Evolutionary conservation across 768 basidiomycete genomes (phyloP), one percentile per base, ranked within the genome.

Genomic region (Lactarius trivialis): DNA sequence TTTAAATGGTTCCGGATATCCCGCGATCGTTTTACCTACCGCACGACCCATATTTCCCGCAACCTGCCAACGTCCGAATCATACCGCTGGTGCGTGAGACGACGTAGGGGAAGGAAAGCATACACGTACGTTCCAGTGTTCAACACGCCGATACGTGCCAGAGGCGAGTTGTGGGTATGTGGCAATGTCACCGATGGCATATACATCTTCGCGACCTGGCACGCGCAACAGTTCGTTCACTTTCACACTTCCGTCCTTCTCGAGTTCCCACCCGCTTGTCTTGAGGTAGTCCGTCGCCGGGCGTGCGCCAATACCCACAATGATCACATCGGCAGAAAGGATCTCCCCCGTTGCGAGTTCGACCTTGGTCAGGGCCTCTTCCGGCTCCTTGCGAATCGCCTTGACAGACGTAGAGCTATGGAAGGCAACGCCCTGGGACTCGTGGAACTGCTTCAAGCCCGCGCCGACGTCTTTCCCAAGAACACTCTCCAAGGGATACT

Each of bases 41-140:
- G 87, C 84, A 55, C 92, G 83, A 2, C 92, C 93, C 61, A 89
- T 88, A 72, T 95, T 94, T 52, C 85, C 85, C 17, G 93, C 92
- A 60, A 93, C 87, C 85, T 88, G 43, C 58, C 37, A 9, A 14
- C 57, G 56, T 17, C 28, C 50, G 32, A 12, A 21, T n/a, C 45
- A 43, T 12, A 19, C 28, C 43, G 17, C 14, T 17, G 14, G 26
- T 5, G 33, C 7, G 33, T n/a, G 14, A 61, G 17, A 24, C 55
- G 21, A 52, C 43, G 12, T 28, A 6, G 34, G 65, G 33, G 30
- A 8, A 15, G 50, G 32, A 51, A 51, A 26, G 26, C 2, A 15
- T 28, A 37, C 33, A 32, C 82, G 45, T 58, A 88, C 91, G 74
- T 93, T 93, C 92, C 93, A 96, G 73, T 96, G 93, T 73, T 96